Base-by-base conservation (phyloP, 1,284 basidiomycete species). In the Amylostereum chailletii region DNA sequence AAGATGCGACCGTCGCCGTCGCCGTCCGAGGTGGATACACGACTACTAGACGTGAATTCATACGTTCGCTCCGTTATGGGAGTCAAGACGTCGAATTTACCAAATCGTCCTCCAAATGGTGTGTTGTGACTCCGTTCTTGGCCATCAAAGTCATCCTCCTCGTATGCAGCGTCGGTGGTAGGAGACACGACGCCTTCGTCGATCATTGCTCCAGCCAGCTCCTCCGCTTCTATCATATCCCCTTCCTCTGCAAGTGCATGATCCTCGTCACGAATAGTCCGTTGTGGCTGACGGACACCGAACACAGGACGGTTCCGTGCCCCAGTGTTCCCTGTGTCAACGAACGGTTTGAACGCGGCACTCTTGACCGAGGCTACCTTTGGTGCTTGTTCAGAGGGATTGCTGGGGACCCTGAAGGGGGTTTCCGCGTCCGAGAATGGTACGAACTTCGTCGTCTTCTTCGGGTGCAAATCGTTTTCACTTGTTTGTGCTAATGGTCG, bases 61-160 rank as follows among this genome's bases (percentile, higher is more conserved):
- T 80, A 81, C 4, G 94, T 96, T 38, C 93, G 76, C 66, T 97
- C 94, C 3, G 90, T 90, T 61, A 97, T 95, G 1, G 94, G 94
- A 7, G 94, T 96, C 89, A 97, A 91, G 49, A 90, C 81, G 58
- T 90, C 83, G 67, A 91, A 87, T 51, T 73, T 74, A 29, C 86
- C 87, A 58, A 87, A 83, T 44, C 87, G 78, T 8, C 85, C 82
- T 29, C 85, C 83, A 50, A 86, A 70, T 19, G 83, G 83, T 6
- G 74, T 70, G 4, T 72, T 70, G 43, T 69, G 71, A 51, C 68
- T 69, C 10, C 63, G 64, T 31, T 66, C 65, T 7, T 64, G 69
- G 37, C 74, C 71, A 3, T 72, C 69, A 6, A 58, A 53, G n/a
- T 55, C 51, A 19, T 73, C 67, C 30, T 58, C 59, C 19, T 60